These are phyloP conservation scores for Chamaecyparis obtusa DNA, from an alignment of 75 land plant species.

Conservation along the genomic window DNA sequence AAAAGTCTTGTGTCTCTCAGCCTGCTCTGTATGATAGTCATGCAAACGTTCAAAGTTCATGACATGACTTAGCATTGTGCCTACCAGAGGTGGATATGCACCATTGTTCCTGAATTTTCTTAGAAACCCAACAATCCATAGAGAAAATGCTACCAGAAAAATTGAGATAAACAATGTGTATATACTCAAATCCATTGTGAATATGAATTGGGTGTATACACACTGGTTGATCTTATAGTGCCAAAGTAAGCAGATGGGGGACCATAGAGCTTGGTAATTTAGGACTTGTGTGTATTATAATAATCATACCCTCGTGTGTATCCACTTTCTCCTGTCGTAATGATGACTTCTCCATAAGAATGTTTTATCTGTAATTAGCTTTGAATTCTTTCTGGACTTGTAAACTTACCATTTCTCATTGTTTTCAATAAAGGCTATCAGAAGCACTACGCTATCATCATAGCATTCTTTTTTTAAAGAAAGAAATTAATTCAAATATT, in stretches of 20 bases:
- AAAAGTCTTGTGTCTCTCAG: slow-evolving; percentile 33
- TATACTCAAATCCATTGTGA: slow-evolving; percentile 5
- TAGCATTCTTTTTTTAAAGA: background rate
- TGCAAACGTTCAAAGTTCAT: slow-evolving; percentile 41
- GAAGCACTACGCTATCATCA: background rate
- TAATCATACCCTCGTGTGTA: slow-evolving; percentile 9
- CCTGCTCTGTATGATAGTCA: slow-evolving; percentile 51
- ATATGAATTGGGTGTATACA: background rate
- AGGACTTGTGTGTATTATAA: background rate
- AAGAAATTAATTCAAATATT: background rate
- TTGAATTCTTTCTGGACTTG: slow-evolving; percentile 7
- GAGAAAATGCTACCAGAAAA: background rate
- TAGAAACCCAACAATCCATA: background rate
- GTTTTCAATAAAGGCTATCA: slow-evolving; percentile 3
- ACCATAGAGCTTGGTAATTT: background rate
- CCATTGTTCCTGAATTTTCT: slow-evolving; percentile 3
- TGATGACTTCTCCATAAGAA: background rate
- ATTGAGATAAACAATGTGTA: slow-evolving; percentile 2
- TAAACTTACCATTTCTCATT: background rate
- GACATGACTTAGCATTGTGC: slow-evolving; percentile 37
- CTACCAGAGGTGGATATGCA: slow-evolving; percentile 34
- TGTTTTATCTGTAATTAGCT: background rate
- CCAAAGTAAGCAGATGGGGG: background rate
- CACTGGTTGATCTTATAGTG: background rate
- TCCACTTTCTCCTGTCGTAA: slow-evolving; percentile 13